A percentile compares a stretch with the other conserved stretches of the same genome.
Evolutionary conservation across 2,329 filamentous ascomycete species (phyloP).

Genomic region (Purpureocillium lavendulum): DNA sequence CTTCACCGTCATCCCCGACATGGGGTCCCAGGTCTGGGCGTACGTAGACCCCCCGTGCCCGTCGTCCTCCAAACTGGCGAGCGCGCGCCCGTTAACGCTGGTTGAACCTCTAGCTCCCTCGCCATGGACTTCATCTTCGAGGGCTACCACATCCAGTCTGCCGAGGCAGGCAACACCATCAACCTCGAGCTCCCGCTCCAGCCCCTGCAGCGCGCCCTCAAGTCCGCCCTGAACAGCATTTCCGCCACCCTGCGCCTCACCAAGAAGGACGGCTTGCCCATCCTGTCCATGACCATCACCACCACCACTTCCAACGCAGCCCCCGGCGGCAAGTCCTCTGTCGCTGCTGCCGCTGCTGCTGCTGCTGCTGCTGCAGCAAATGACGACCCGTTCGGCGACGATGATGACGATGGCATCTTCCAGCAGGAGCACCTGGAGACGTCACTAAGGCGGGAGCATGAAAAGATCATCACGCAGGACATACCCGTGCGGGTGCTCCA

Average conservation of each 20-base stretch:
- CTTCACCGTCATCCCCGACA: slow-evolving; percentile 92
- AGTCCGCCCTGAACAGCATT: slow-evolving; percentile 73
- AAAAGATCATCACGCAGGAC: slow-evolving; percentile 91
- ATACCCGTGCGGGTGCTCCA: slow-evolving; percentile 89
- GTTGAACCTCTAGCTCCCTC: slow-evolving; percentile 34
- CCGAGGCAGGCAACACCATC: slow-evolving; percentile 76
- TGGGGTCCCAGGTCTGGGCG: slow-evolving; percentile 95
- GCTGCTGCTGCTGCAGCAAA: slow-evolving; percentile 11
- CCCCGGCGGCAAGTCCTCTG: slow-evolving; percentile 21
- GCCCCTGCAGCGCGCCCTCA: slow-evolving; percentile 82
- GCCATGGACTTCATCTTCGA: slow-evolving; percentile 80
- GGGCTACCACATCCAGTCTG: slow-evolving; percentile 77
- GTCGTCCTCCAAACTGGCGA: neutral
- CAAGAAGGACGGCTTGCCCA: slow-evolving; percentile 80
- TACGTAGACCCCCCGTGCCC: slow-evolving; percentile 36
- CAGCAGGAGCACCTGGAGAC: slow-evolving; percentile 45
- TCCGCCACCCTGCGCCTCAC: slow-evolving; percentile 82
- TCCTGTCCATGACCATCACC: slow-evolving; percentile 84
- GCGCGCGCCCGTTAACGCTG: neutral
- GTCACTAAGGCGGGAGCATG: slow-evolving; percentile 59
- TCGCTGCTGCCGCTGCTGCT: slow-evolving; percentile 14
- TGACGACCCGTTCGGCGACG: slow-evolving; percentile 30
- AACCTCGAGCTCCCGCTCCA: slow-evolving; percentile 92
- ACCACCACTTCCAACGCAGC: slow-evolving; percentile 52
- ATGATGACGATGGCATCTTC: slow-evolving; percentile 38